These are phyloP conservation scores for Polytolypa hystricis DNA, from an alignment of 2,329 filamentous ascomycete genomes.

Conservation along the genomic window DNA sequence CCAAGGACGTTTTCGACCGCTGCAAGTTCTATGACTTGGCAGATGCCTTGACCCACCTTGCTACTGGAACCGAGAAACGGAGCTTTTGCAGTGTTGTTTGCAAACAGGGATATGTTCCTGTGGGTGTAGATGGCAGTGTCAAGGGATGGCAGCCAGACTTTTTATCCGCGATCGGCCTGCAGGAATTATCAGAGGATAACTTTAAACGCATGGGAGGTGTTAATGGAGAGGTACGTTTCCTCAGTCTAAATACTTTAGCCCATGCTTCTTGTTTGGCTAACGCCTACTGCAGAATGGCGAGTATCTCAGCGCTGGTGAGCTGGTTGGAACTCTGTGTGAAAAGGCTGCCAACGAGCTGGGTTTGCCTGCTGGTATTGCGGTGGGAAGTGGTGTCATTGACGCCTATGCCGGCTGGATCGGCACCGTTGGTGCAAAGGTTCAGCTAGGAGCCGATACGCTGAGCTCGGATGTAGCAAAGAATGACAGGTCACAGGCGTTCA, in stretches of 20 bases:
- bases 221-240: conserved; percentile 78
- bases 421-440: conserved; percentile 92
- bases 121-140: conserved; percentile 93
- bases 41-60: conserved; percentile 87
- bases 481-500: conserved; percentile 86
- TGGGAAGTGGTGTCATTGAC: conserved; percentile 94
- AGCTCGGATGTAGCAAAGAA: conserved; percentile 60
- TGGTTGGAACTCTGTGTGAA: conserved; percentile 74
- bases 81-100: conserved; percentile 95
- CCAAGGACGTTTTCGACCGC: conserved; percentile 72
- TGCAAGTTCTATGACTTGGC: conserved; percentile 97
- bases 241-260: too few species aligned
- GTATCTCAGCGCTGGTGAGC: conserved; percentile 83
- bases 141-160: conserved; percentile 99
- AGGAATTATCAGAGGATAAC: conserved; percentile 70
- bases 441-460: conserved; percentile 57
- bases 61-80: conserved; percentile 80
- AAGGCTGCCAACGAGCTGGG: conserved; percentile 76
- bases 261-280: conserved; percentile 4
- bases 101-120: conserved; percentile 92
- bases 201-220: conserved; percentile 93
- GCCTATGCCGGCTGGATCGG: conserved; percentile 98
- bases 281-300: conserved; percentile 64
- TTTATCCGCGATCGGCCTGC: conserved; percentile 72
- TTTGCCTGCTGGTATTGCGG: conserved; percentile 73